Conservation (phyloP, 352 stramenopile species). For the Globisporangium sylvaticum region DNA sequence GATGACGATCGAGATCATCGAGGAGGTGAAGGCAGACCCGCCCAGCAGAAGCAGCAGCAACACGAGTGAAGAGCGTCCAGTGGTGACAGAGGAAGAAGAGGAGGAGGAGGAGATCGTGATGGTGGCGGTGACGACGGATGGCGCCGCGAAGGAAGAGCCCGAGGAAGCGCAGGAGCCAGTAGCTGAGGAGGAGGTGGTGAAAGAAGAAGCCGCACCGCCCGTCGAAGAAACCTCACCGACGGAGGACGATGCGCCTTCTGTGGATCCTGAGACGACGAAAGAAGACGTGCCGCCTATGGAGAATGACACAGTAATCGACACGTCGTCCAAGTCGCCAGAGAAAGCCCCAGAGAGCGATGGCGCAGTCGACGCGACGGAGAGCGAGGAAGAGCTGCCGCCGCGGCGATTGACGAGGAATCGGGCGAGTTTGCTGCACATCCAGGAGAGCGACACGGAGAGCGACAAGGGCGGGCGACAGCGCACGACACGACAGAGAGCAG, state of each 20-base stretch:
- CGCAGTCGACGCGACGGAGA: background rate
- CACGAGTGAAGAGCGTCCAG: background rate
- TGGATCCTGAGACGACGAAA: background rate
- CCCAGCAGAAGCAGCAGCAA: background rate
- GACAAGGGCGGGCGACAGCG: slow-evolving; percentile 8
- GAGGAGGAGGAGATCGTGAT: background rate
- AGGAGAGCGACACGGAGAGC: slow-evolving; percentile 13
- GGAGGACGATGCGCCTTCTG: background rate
- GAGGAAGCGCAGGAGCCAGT: background rate
- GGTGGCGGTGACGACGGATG: background rate
- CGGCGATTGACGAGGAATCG: slow-evolving; percentile 5
- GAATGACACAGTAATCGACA: background rate
- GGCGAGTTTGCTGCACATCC: slow-evolving; percentile 1
- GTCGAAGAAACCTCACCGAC: background rate
- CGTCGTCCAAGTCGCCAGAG: background rate
- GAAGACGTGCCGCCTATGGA: background rate
- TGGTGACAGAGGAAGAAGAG: background rate
- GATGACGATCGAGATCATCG: background rate
- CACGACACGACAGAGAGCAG: slow-evolving; percentile 1
- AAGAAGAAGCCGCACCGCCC: background rate
- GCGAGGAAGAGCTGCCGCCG: background rate
- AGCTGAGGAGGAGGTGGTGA: background rate
- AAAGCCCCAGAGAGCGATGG: background rate
- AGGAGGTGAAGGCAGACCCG: background rate
- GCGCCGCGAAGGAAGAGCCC: background rate